Evolutionary conservation across 73 alveolate genomes (phyloP).

Genomic region (Paramecium caudatum): DNA sequence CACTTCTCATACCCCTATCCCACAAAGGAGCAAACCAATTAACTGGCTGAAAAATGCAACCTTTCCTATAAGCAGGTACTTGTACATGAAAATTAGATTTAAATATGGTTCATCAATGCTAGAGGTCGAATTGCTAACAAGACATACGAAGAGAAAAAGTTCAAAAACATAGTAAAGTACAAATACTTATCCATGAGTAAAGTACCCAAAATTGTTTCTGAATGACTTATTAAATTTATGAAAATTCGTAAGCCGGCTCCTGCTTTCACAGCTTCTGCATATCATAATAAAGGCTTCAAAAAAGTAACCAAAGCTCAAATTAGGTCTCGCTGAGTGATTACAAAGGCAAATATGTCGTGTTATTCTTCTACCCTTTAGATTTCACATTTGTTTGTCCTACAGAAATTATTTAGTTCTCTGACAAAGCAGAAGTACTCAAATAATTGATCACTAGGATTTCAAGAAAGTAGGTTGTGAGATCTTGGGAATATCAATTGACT

Average conservation of each 20-base stretch:
- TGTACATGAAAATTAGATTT: not conserved
- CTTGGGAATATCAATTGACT: constrained; percentile 89
- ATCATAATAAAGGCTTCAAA: constrained; percentile 78
- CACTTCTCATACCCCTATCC: constrained; percentile 52
- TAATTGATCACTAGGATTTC: constrained; percentile 76
- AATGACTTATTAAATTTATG: no score
- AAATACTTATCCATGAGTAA: constrained; percentile 20
- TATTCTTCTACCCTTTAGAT: constrained; percentile 95
- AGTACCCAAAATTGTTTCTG: no score
- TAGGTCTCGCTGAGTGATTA: not conserved
- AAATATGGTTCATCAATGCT: not conserved
- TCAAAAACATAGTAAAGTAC: not conserved
- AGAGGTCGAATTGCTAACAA: constrained; percentile 1
- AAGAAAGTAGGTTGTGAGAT: constrained; percentile 87
- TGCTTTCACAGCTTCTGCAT: constrained; percentile 76
- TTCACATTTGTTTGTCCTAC: constrained; percentile 97
- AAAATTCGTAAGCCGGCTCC: constrained; percentile 79
- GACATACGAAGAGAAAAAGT: not conserved
- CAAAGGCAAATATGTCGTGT: constrained; percentile 43
- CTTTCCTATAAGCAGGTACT: constrained; percentile 52
- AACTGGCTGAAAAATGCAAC: constrained; percentile 16
- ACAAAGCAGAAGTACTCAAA: constrained; percentile 86
- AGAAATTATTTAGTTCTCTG: constrained; percentile 82
- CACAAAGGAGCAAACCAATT: not conserved
- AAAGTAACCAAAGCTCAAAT: constrained; percentile 77